Evolutionary conservation across 345 rosid species (phyloP), one percentile per base, ranked within the genome.

Genomic region (Euphorbia lathyris): DNA sequence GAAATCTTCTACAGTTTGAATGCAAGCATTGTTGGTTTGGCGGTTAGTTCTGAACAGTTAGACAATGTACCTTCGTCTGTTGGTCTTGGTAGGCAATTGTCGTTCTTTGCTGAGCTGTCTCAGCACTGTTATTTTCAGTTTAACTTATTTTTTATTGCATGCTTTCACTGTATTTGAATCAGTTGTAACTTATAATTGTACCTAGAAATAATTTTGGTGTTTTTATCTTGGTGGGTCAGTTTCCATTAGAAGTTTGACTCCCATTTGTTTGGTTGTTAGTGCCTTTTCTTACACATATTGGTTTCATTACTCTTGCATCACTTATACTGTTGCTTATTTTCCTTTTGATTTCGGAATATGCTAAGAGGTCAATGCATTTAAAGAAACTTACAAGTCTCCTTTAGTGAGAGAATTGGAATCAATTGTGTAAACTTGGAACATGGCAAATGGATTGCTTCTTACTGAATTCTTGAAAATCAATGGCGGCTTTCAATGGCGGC

Each of bases 11-110:
- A 88, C 80, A 84, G 98, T 79, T 84, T 92, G 86, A 92, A 95
- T 56, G 92, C 88, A 30, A 79, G 91, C 68, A 83, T 92, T 78
- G 97, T 95, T 68, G 99, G 99, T 69, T 86, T 95, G 86, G 98
- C 89, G 58, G 66, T 84, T 68, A 86, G 88, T 80, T 77, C 86
- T 26, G 86, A 88, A 3, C 83, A 75, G 71, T 79, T 82, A 29
- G 89, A 82, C 64, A 77, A 85, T 80, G 70, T 90, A 55, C 93
- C 96, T 62, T 73, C 74, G 75, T 92, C 88, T 76, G 84, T 88
- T 68, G 99, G 99, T 58, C 93, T 95, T 70, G 99, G 99, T 95
- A 82, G 42, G 92, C 77, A 65, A 8, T 68, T 45, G n/a, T 50
- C 29, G 6, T 13, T 58, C 34, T 63, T 55, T 30, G 7, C 52